phyloP scores from a whole-genome alignment of 2,329 filamentous ascomycete genomes.

The Phoma sp. region DNA sequence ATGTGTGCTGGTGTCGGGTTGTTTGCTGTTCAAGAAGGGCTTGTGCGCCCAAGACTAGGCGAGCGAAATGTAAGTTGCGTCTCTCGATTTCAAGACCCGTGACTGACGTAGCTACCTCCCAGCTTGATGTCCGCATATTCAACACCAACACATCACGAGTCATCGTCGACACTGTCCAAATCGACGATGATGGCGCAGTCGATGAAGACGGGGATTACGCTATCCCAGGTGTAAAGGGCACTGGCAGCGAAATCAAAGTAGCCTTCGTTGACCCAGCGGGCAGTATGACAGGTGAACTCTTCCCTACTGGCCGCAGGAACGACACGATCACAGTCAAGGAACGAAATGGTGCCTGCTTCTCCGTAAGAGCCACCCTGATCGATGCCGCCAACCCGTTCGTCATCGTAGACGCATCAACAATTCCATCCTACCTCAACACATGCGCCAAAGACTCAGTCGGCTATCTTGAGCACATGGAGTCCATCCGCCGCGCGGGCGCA shows the following conservation, averaged over 20 bases:
- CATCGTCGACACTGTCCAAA: constrained; percentile 61
- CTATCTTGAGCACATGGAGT: constrained; percentile 60
- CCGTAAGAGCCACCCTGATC: constrained; percentile 62
- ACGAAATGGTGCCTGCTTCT: constrained; percentile 36
- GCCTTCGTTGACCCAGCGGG: constrained; percentile 69
- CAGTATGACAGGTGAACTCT: constrained; percentile 66
- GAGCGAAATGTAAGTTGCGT: constrained; percentile 19
- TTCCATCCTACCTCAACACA: constrained; percentile 59
- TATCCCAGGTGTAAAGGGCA: constrained; percentile 70
- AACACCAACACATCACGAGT: constrained; percentile 74
- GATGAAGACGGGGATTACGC: constrained; percentile 60
- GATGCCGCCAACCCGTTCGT: constrained; percentile 70
- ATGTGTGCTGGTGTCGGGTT: constrained; percentile 73
- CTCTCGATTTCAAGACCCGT: background rate
- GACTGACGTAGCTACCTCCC: background rate
- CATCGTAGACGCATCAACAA: constrained; percentile 62
- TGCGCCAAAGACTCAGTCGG: constrained; percentile 50
- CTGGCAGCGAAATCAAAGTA: constrained; percentile 63
- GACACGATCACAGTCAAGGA: constrained; percentile 54
- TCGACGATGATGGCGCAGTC: constrained; percentile 56
- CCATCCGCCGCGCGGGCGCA: constrained; percentile 63
- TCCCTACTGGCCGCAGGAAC: constrained; percentile 64
- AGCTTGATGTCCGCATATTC: constrained; percentile 61
- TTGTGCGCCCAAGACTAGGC: constrained; percentile 50
- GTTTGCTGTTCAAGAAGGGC: constrained; percentile 63